phyloP scores from a whole-genome alignment of 176 grass and related monocot species.

The Pharus latifolius region DNA sequence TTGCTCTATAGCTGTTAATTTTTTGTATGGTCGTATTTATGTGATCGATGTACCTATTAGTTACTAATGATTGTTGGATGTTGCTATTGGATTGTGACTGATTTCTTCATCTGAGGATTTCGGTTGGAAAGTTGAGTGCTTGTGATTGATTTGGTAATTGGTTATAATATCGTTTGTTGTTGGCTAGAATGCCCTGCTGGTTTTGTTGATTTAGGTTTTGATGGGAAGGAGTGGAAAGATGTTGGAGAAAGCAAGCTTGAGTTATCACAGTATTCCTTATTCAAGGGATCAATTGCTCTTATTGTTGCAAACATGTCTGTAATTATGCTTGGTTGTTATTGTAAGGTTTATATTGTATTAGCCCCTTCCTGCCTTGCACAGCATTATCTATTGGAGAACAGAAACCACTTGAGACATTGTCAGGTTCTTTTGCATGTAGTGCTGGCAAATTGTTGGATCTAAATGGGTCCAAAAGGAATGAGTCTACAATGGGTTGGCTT shows the following conservation, averaged over 20 bases:
- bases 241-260: neutral
- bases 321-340: neutral
- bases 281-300: neutral
- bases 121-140: neutral
- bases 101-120: neutral
- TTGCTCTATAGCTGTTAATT: neutral
- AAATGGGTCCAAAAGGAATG: too few species aligned
- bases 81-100: neutral
- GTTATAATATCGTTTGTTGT: neutral
- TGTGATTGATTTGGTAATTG: neutral
- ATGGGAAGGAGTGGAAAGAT: neutral
- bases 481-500: too few species aligned
- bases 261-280: neutral
- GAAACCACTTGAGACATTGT: neutral
- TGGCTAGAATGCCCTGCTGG: neutral
- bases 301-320: neutral
- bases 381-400: neutral
- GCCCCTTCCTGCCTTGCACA: neutral
- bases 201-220: neutral
- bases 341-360: neutral
- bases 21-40: neutral
- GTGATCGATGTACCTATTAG: neutral
- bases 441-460: too few species aligned
- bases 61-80: neutral
- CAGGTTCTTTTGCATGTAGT: too few species aligned